phyloP scores from a whole-genome alignment of 352 stramenopile genomes.

The Chrysophaeum taylorii region DNA sequence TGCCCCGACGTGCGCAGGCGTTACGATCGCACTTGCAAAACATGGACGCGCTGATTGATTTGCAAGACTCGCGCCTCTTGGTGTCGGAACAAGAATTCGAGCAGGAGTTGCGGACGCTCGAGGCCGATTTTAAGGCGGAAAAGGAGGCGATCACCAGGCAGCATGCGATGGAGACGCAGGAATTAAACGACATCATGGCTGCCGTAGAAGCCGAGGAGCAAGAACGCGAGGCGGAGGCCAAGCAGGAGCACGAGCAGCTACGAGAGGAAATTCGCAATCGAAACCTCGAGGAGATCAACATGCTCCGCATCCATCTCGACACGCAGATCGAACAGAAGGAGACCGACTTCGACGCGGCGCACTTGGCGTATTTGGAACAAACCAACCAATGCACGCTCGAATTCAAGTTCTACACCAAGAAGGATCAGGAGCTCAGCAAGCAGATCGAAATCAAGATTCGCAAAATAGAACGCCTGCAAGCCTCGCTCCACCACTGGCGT shows the following conservation, averaged over 20 bases:
- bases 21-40: constrained; percentile 70
- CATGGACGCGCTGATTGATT: constrained; percentile 76
- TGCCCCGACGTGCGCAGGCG: too few species aligned
- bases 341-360: constrained; percentile 69
- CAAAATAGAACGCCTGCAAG: constrained; percentile 79
- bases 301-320: constrained; percentile 77
- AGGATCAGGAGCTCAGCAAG: constrained; percentile 73
- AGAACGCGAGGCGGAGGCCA: constrained; percentile 36
- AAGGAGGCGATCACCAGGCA: constrained; percentile 57
- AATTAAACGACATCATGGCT: constrained; percentile 66
- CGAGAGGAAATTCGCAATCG: constrained; percentile 84
- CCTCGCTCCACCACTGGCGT: constrained; percentile 69
- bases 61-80: constrained; percentile 67
- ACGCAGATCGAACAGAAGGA: constrained; percentile 83
- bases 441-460: constrained; percentile 83
- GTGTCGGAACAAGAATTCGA: constrained; percentile 78
- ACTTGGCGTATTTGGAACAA: constrained; percentile 67
- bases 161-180: constrained; percentile 46
- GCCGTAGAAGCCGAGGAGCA: constrained; percentile 51
- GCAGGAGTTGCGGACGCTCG: constrained; percentile 59
- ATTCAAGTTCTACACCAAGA: constrained; percentile 82
- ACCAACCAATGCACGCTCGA: constrained; percentile 81
- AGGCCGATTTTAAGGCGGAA: constrained; percentile 68
- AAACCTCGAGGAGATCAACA: constrained; percentile 86
- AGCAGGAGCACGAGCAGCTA: constrained; percentile 60